Evolutionary conservation across 2,329 filamentous ascomycete species (phyloP).

Genomic region (Xylaria sp.): DNA sequence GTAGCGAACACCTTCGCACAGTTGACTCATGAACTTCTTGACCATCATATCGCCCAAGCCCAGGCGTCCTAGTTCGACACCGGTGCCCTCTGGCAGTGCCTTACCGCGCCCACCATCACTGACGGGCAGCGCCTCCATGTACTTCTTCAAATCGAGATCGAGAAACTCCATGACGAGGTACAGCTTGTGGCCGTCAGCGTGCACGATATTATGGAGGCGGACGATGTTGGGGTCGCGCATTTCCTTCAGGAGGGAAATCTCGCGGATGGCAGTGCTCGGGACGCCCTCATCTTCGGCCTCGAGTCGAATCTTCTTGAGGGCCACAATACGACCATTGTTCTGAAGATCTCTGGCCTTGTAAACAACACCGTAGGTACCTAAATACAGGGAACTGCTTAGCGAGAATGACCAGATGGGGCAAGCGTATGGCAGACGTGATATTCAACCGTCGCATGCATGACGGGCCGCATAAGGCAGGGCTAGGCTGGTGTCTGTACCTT

Average conservation of each 20-base stretch:
- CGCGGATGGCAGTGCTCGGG: constrained; percentile 89
- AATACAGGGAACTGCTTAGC: constrained; percentile 14
- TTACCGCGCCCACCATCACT: constrained; percentile 85
- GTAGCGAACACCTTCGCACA: constrained; percentile 83
- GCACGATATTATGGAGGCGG: constrained; percentile 86
- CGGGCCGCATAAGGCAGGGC: not conserved
- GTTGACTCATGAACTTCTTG: constrained; percentile 91
- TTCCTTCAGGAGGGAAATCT: constrained; percentile 93
- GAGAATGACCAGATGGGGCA: not conserved
- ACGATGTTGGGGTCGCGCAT: constrained; percentile 94
- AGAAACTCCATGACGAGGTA: constrained; percentile 94
- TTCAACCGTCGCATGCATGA: not conserved
- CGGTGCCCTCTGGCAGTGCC: constrained; percentile 78
- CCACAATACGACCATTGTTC: constrained; percentile 83
- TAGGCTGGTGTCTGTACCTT: constrained; percentile 63
- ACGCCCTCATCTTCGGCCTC: constrained; percentile 95
- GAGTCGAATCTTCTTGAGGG: constrained; percentile 92
- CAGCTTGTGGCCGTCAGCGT: constrained; percentile 92
- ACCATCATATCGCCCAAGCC: constrained; percentile 81
- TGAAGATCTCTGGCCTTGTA: constrained; percentile 91
- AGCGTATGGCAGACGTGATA: not conserved
- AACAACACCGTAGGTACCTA: constrained; percentile 92
- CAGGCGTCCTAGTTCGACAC: constrained; percentile 66
- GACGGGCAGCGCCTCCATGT: constrained; percentile 89
- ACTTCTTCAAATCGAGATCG: constrained; percentile 91